Evolutionary conservation across 768 basidiomycete species (phyloP).

Genomic region (Amanita molliuscula): DNA sequence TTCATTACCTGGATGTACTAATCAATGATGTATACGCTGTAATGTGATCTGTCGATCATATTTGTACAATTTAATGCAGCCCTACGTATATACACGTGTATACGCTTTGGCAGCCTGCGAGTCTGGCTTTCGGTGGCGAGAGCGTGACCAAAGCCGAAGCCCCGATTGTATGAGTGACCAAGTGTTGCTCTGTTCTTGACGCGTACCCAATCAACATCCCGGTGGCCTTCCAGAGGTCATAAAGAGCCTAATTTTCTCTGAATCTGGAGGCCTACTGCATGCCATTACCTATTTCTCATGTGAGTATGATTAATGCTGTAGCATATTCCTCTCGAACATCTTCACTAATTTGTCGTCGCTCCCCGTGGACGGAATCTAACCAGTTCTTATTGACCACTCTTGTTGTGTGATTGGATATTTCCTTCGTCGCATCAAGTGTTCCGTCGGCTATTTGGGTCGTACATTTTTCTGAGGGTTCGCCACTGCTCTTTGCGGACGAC

Average conservation of each 20-base stretch:
- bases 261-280: background rate
- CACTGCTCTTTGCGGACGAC: constrained; percentile 21
- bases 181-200: background rate
- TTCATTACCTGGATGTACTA: constrained; percentile 4
- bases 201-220: background rate
- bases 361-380: background rate
- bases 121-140: too few relatives aligned
- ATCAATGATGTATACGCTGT: constrained; percentile 2
- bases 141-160: background rate
- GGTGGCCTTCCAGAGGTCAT: background rate
- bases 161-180: background rate
- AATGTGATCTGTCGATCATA: background rate
- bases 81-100: constrained; percentile 1
- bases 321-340: background rate
- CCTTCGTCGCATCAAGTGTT: background rate
- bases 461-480: constrained; percentile 14
- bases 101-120: too few relatives aligned
- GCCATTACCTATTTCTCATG: background rate
- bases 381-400: constrained; percentile 7
- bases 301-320: background rate
- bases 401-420: constrained; percentile 4
- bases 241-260: background rate
- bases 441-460: constrained; percentile 4
- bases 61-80: background rate
- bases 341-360: background rate